Evolutionary conservation across 2,329 filamentous ascomycete genomes (phyloP).

Genomic region (Harringtonia lauricola): DNA sequence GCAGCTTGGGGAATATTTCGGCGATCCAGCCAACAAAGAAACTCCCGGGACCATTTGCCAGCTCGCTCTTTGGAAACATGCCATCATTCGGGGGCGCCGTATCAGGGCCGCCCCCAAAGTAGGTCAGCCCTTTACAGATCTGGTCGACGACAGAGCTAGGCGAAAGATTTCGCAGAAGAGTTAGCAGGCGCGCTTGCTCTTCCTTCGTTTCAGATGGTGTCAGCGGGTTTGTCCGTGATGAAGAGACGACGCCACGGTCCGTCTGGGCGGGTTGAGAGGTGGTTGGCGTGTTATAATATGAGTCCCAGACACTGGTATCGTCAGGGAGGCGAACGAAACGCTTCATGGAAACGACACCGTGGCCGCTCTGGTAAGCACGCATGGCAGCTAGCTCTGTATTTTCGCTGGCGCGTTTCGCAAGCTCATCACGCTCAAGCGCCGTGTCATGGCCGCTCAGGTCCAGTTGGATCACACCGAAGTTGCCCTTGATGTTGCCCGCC

Average conservation of each 20-base stretch:
- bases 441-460: conserved; percentile 34
- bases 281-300: conserved; percentile 3
- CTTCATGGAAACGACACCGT: conserved; percentile 37
- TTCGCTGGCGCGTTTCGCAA: conserved; percentile 51
- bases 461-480: conserved; percentile 55
- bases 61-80: conserved; percentile 43
- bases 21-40: conserved; percentile 51
- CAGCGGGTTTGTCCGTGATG: conserved; percentile 11
- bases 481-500: conserved; percentile 43
- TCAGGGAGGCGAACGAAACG: conserved; percentile 23
- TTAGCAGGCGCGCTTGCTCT: conserved; percentile 49
- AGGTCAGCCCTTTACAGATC: conserved; percentile 50
- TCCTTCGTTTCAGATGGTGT: conserved; percentile 40
- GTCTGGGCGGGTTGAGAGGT: background rate
- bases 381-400: conserved; percentile 47
- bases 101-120: conserved; percentile 49
- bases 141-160: conserved; percentile 49
- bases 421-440: conserved; percentile 34
- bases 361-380: conserved; percentile 41
- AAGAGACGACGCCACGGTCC: background rate
- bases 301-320: conserved; percentile 9
- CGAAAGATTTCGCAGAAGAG: conserved; percentile 42
- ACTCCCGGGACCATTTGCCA: conserved; percentile 44
- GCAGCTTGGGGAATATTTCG: conserved; percentile 46
- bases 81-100: conserved; percentile 38